Conservation (phyloP, 768 basidiomycete genomes). For the Boletus subparvulus region DNA sequence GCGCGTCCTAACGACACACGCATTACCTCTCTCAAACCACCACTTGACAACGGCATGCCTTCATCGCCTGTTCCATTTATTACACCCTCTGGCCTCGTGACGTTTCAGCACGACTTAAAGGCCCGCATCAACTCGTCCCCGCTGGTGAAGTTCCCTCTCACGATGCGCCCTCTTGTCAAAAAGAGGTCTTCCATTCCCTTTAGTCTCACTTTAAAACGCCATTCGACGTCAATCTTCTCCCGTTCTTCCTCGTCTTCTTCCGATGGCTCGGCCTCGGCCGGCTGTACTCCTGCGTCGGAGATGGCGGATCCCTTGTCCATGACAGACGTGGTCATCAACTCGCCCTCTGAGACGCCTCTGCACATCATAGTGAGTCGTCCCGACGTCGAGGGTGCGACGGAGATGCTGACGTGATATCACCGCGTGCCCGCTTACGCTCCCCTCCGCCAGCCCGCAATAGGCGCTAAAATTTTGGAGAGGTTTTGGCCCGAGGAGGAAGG, state of each 20-base stretch:
- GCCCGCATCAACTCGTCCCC: slow-evolving; percentile 25
- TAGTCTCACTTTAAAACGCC: slow-evolving; percentile 23
- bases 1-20: slow-evolving; percentile 12
- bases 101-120: slow-evolving; percentile 31
- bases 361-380: slow-evolving; percentile 14
- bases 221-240: slow-evolving; percentile 25
- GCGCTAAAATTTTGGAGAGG: slow-evolving; percentile 28
- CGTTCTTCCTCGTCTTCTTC: slow-evolving; percentile 21
- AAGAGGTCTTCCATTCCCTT: slow-evolving; percentile 29
- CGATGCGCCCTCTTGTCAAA: slow-evolving; percentile 27
- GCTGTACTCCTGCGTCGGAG: slow-evolving; percentile 18
- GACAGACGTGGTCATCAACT: slow-evolving; percentile 1
- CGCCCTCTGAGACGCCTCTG: slow-evolving; percentile 1
- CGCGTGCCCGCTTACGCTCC: not conserved
- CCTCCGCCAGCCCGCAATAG: slow-evolving; percentile 25
- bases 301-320: slow-evolving; percentile 22
- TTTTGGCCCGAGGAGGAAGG: slow-evolving; percentile 35
- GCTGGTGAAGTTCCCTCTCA: slow-evolving; percentile 28
- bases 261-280: slow-evolving; percentile 6
- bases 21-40: slow-evolving; percentile 17
- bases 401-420: slow-evolving; percentile 10
- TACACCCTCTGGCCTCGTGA: slow-evolving; percentile 27
- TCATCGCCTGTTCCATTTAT: slow-evolving; percentile 27
- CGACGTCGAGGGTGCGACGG: not conserved
- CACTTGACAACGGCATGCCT: slow-evolving; percentile 24